Evolutionary conservation across 129 eudicot species (phyloP).

Genomic region (Rutidosis leptorrhynchoides): DNA sequence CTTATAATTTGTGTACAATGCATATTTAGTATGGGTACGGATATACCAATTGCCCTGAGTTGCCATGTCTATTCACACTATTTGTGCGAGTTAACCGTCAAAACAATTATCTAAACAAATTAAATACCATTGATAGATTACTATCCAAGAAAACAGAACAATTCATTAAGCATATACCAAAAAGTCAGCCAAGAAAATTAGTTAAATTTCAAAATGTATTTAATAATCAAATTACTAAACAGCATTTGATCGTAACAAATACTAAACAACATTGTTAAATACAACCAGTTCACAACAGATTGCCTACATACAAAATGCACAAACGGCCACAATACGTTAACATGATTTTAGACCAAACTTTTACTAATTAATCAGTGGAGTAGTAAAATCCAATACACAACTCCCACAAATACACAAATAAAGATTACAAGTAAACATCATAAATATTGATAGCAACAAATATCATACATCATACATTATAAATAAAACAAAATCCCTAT

Average conservation of each 20-base stretch:
- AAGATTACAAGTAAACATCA: neutral
- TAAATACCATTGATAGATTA: neutral
- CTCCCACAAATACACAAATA: too few relatives aligned
- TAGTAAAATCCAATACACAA: neutral
- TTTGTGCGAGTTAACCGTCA: neutral
- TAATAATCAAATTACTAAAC: neutral
- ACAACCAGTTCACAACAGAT: neutral
- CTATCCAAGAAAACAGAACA: slow-evolving; percentile 6
- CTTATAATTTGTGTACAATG: neutral
- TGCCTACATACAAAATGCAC: neutral
- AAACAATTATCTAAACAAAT: slow-evolving; percentile 3
- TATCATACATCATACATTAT: slow-evolving; percentile 5
- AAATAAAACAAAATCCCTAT: slow-evolving; percentile 18
- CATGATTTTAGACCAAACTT: neutral
- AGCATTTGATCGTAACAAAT: neutral
- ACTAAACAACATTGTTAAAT: slow-evolving; percentile 7
- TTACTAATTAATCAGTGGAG: neutral
- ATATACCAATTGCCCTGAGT: neutral
- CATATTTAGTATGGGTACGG: neutral
- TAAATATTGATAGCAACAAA: neutral
- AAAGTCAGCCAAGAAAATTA: neutral
- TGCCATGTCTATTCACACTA: neutral
- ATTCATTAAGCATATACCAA: neutral
- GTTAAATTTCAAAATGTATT: too few relatives aligned
- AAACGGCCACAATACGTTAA: neutral